These are phyloP conservation scores for Inga laurina DNA, from an alignment of 306 rosid species.

Conservation along the genomic window DNA sequence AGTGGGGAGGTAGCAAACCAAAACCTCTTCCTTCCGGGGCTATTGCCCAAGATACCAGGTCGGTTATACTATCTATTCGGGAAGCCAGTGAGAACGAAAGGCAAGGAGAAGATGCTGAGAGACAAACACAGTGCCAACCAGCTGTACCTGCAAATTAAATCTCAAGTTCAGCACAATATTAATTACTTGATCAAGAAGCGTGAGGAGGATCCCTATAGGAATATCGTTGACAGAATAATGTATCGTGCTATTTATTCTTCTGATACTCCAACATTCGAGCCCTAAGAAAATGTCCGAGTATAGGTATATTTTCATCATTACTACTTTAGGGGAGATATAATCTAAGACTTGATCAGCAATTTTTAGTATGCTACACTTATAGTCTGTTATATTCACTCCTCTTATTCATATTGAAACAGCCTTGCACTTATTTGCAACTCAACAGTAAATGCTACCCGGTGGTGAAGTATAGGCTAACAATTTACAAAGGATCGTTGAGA, in stretches of 20 bases:
- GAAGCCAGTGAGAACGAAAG: slow-evolving; percentile 77
- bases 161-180: slow-evolving; percentile 61
- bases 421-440: not conserved
- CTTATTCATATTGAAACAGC: not conserved
- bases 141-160: slow-evolving; percentile 76
- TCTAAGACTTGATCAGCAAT: not conserved
- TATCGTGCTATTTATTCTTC: slow-evolving; percentile 48
- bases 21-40: slow-evolving; percentile 36
- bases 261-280: slow-evolving; percentile 75
- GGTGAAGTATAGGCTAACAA: not conserved
- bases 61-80: slow-evolving; percentile 84
- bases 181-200: slow-evolving; percentile 80
- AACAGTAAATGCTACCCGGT: not conserved
- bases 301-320: slow-evolving; percentile 15
- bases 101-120: slow-evolving; percentile 60
- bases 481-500: not conserved
- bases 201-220: slow-evolving; percentile 89
- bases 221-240: slow-evolving; percentile 58
- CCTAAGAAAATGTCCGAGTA: slow-evolving; percentile 42
- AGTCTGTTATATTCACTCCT: not conserved
- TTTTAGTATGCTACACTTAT: not conserved
- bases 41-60: slow-evolving; percentile 77
- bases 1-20: slow-evolving; percentile 51
- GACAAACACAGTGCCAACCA: slow-evolving; percentile 69
- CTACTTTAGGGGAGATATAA: not conserved